Conservation (phyloP, 805 yeast genomes). For the Kluyveromyces aestuarii region DNA sequence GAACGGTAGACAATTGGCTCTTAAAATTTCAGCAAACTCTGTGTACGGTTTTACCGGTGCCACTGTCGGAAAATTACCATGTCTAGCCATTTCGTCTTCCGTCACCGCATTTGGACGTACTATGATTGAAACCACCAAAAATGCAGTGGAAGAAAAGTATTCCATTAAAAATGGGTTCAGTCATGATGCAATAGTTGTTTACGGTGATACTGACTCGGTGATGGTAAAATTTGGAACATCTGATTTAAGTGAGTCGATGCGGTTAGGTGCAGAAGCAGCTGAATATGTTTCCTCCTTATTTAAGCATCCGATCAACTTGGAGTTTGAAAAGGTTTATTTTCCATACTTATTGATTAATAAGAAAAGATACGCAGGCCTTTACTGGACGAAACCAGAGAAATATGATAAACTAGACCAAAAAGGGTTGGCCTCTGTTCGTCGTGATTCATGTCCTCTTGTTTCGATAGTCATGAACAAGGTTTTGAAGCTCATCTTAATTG, state of each 20-base stretch:
- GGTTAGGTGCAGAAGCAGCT: conserved; percentile 91
- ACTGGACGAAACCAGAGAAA: conserved; percentile 89
- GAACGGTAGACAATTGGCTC: conserved; percentile 94
- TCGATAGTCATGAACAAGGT: conserved; percentile 92
- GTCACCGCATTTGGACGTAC: conserved; percentile 93
- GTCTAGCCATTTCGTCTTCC: conserved; percentile 91
- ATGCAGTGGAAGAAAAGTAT: conserved; percentile 73
- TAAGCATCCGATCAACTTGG: conserved; percentile 81
- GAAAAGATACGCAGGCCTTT: conserved; percentile 94
- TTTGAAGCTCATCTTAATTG: conserved; percentile 73
- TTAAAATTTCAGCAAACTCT: conserved; percentile 94
- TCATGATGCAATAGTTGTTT: conserved; percentile 84
- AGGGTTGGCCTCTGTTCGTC: conserved; percentile 95
- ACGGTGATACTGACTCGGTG: conserved; percentile 99
- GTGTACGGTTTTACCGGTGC: conserved; percentile 99
- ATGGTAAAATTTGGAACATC: conserved; percentile 93
- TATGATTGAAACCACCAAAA: conserved; percentile 90
- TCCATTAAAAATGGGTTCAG: conserved; percentile 72
- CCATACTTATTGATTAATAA: conserved; percentile 92
- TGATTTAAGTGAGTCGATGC: conserved; percentile 80
- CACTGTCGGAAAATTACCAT: conserved; percentile 92
- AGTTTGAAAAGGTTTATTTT: conserved; percentile 92
- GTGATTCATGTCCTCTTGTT: conserved; percentile 94
- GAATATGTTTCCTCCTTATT: conserved; percentile 71
- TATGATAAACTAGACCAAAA: conserved; percentile 96